Conservation (phyloP, 441 rosid species). For the Manihot esculenta region DNA sequence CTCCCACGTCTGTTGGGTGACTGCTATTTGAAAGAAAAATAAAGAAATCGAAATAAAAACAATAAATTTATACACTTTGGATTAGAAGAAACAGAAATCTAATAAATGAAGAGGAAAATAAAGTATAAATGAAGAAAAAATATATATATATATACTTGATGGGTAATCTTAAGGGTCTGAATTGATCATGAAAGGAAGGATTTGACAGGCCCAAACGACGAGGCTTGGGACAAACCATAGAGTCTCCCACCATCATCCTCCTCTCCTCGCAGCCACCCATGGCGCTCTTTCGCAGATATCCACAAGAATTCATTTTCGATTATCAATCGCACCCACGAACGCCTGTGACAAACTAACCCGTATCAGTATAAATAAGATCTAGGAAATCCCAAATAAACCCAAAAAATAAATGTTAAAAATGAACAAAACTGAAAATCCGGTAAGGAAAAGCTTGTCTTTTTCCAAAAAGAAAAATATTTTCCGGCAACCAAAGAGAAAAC, state of each 20-base stretch:
- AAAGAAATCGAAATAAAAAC: not conserved
- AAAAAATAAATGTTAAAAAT: not conserved
- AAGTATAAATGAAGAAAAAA: too few species aligned
- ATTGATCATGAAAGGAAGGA: slow-evolving; percentile 30
- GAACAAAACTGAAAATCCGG: too few species aligned
- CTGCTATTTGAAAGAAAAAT: not conserved
- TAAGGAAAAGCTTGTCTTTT: too few species aligned
- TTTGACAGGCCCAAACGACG: slow-evolving; percentile 42
- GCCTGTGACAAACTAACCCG: slow-evolving; percentile 13
- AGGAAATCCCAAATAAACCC: not conserved
- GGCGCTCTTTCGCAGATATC: slow-evolving; percentile 37
- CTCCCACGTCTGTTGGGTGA: slow-evolving; percentile 34
- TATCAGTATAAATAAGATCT: not conserved
- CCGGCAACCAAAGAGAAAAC: not conserved
- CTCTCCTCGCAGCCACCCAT: slow-evolving; percentile 47
- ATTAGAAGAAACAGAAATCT: not conserved
- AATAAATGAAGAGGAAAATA: not conserved
- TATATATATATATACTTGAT: slow-evolving; percentile 22
- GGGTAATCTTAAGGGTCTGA: slow-evolving; percentile 29
- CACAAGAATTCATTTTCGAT: slow-evolving; percentile 29
- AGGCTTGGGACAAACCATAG: slow-evolving; percentile 67
- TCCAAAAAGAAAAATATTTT: not conserved
- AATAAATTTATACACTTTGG: not conserved
- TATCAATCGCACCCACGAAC: slow-evolving; percentile 6
- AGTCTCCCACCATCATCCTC: slow-evolving; percentile 28